phyloP scores from a whole-genome alignment of 805 yeast species.

The Pichia deserticola region DNA sequence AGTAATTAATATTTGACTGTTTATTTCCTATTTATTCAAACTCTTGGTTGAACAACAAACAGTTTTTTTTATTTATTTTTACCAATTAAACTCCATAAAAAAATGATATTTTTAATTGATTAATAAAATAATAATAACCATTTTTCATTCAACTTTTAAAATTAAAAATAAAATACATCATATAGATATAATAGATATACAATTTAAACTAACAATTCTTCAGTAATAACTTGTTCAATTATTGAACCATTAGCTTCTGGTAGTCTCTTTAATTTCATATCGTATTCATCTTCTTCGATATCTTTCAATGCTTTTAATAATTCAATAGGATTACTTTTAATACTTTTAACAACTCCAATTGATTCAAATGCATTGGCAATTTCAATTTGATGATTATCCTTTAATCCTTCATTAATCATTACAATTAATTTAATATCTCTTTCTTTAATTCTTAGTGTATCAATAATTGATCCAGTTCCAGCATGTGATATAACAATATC shows the following conservation, averaged over 20 bases:
- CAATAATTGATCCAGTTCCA: slow-evolving; percentile 86
- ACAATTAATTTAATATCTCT: slow-evolving; percentile 50
- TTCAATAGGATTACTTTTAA: neutral
- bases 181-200: too few relatives aligned
- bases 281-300: neutral
- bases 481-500: slow-evolving; percentile 82
- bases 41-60: too few relatives aligned
- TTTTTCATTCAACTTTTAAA: too few relatives aligned
- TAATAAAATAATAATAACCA: too few relatives aligned
- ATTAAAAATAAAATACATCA: too few relatives aligned
- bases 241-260: neutral
- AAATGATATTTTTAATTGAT: too few relatives aligned
- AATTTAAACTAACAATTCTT: neutral
- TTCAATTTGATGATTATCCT: slow-evolving; percentile 83
- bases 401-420: slow-evolving; percentile 61
- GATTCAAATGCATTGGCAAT: slow-evolving; percentile 52
- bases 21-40: too few relatives aligned
- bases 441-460: slow-evolving; percentile 42
- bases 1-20: too few relatives aligned
- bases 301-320: neutral
- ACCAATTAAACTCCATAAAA: too few relatives aligned
- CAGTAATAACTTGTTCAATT: neutral
- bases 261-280: neutral
- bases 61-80: too few relatives aligned
- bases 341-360: slow-evolving; percentile 22